Evolutionary conservation across 1,284 basidiomycete species (phyloP).

Genomic region (Phlebopus sp.): DNA sequence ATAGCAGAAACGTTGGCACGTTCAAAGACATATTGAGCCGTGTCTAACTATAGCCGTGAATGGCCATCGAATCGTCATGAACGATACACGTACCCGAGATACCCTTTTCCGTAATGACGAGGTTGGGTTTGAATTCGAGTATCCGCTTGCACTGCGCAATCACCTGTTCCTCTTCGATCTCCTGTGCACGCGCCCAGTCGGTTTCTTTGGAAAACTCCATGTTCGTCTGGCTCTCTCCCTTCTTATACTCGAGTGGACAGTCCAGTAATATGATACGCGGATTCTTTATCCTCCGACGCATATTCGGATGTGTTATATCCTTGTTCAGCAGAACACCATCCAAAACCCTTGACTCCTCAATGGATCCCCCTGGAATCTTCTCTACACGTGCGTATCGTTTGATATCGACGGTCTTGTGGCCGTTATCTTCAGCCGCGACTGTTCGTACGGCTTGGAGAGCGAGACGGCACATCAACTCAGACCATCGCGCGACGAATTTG

Average conservation of each 20-base stretch:
- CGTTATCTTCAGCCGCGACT: constrained; percentile 61
- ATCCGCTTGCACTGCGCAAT: constrained; percentile 86
- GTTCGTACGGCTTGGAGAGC: constrained; percentile 91
- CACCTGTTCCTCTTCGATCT: constrained; percentile 98
- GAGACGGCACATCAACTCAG: constrained; percentile 95
- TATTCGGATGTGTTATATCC: constrained; percentile 97
- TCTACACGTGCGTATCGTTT: constrained; percentile 98
- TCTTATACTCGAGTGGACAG: constrained; percentile 98
- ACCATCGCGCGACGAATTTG: constrained; percentile 96
- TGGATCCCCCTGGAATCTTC: constrained; percentile 96
- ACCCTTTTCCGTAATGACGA: constrained; percentile 97
- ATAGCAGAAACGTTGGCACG: constrained; percentile 91
- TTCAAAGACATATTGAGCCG: constrained; percentile 90
- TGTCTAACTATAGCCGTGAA: constrained; percentile 51
- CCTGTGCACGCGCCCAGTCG: constrained; percentile 91
- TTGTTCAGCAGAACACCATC: constrained; percentile 98
- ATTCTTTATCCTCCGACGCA: constrained; percentile 89
- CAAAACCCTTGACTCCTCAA: constrained; percentile 88
- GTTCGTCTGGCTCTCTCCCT: constrained; percentile 98
- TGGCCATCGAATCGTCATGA: not conserved
- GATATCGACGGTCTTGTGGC: constrained; percentile 89
- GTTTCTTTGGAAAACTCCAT: constrained; percentile 96
- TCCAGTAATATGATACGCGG: constrained; percentile 91
- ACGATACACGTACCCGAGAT: constrained; percentile 68
- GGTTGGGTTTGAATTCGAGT: constrained; percentile 92